Percentiles rank a stretch among this genome's conserved stretches.
Conservation (phyloP, 2,329 filamentous ascomycete species). For the Cladophialophora immunda region DNA sequence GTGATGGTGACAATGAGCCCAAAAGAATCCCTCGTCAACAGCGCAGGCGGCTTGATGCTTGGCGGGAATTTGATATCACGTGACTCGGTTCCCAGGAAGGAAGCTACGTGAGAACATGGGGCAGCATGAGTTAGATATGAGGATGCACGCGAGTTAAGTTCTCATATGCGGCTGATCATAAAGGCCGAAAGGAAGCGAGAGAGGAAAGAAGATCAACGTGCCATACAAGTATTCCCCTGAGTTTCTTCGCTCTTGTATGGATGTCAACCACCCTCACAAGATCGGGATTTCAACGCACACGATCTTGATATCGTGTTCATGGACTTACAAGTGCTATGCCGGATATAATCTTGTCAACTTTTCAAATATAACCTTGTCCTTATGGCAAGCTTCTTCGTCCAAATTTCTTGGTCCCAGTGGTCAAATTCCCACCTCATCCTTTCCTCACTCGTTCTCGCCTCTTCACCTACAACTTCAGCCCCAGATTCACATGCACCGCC, state of each 20-base stretch:
- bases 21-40: constrained; percentile 20
- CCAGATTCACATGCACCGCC: constrained; percentile 54
- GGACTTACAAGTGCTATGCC: neutral
- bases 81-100: neutral
- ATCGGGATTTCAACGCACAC: neutral
- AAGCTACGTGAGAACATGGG: too few species aligned
- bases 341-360: neutral
- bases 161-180: too few species aligned
- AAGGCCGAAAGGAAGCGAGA: too few species aligned
- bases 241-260: neutral
- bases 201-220: too few species aligned
- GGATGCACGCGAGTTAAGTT: too few species aligned
- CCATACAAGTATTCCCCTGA: neutral
- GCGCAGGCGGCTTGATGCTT: constrained; percentile 6
- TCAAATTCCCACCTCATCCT: neutral
- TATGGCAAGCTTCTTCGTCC: neutral
- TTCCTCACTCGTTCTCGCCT: neutral
- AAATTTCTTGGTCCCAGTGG: neutral
- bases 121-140: too few species aligned
- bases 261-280: neutral
- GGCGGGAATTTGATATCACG: constrained; percentile 19
- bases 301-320: neutral
- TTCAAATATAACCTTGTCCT: neutral
- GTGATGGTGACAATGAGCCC: constrained; percentile 10
- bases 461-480: constrained; percentile 45